phyloP scores from a whole-genome alignment of 352 stramenopile genomes.

The Peronosclerospora sorghi region DNA sequence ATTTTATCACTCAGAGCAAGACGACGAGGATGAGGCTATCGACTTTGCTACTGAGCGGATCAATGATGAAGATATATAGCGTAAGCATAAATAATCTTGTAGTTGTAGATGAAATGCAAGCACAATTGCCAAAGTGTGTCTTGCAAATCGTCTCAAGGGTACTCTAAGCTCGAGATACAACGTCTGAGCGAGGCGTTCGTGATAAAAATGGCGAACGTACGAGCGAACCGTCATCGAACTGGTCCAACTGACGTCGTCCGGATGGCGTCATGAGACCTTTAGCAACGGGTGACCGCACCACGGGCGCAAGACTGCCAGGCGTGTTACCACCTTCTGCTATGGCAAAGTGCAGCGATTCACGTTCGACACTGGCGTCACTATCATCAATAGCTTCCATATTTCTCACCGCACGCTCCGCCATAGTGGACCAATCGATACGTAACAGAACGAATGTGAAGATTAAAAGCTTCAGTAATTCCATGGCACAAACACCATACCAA shows the following conservation, averaged over 20 bases:
- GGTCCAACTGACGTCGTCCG: conserved; percentile 42
- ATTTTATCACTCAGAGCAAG: conserved; percentile 7
- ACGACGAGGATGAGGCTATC: conserved; percentile 8
- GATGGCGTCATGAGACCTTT: conserved; percentile 40
- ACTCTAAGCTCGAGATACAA: conserved; percentile 16
- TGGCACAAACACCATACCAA: conserved; percentile 38
- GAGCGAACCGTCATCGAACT: conserved; percentile 30
- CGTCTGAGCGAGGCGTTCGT: conserved; percentile 12
- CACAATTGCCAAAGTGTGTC: background rate
- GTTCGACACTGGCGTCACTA: conserved; percentile 24
- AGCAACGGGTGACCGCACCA: conserved; percentile 42
- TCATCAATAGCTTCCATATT: conserved; percentile 34
- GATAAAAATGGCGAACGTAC: conserved; percentile 22
- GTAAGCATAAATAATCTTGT: background rate
- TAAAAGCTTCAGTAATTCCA: conserved; percentile 33
- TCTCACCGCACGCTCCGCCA: conserved; percentile 25
- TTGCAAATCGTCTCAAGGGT: conserved; percentile 5
- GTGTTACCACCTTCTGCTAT: conserved; percentile 47
- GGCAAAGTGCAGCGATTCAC: conserved; percentile 29
- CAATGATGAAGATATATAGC: conserved; percentile 21
- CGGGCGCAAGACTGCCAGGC: conserved; percentile 26
- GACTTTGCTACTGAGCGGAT: conserved; percentile 4
- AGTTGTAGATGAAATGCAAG: background rate
- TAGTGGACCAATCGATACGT: conserved; percentile 29
- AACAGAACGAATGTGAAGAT: conserved; percentile 30